Evolutionary conservation across 495 filamentous ascomycete species (phyloP).

Genomic region (Podospora didyma): DNA sequence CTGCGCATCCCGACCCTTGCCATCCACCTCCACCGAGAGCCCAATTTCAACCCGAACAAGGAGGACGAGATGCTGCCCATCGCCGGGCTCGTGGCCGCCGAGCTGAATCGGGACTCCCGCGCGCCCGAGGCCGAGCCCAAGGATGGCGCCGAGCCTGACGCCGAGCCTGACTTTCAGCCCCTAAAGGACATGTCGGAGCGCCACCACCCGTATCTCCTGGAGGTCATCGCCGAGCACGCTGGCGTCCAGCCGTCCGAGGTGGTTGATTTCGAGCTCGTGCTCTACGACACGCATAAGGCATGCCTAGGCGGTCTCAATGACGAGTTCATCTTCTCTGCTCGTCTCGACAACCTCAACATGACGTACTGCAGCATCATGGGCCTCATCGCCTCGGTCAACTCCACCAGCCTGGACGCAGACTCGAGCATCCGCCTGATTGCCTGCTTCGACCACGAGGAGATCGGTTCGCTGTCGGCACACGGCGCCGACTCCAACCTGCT

Average conservation of each 20-base stretch:
- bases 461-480: constrained; percentile 86
- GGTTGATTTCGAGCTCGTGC: constrained; percentile 89
- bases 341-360: constrained; percentile 93
- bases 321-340: constrained; percentile 89
- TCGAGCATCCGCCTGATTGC: constrained; percentile 80
- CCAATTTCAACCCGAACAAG: constrained; percentile 89
- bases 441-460: constrained; percentile 97
- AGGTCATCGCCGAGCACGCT: constrained; percentile 78
- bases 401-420: constrained; percentile 65
- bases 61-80: constrained; percentile 95
- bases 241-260: constrained; percentile 65
- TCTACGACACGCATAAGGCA: constrained; percentile 91
- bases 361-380: constrained; percentile 82
- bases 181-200: constrained; percentile 73
- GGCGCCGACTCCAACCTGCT: constrained; percentile 91
- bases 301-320: constrained; percentile 86
- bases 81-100: constrained; percentile 77
- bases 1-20: constrained; percentile 88
- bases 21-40: constrained; percentile 84
- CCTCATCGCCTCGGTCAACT: constrained; percentile 72
- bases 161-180: constrained; percentile 58
- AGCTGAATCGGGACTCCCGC: constrained; percentile 62
- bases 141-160: constrained; percentile 33
- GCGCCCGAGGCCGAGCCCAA: constrained; percentile 30
- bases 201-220: constrained; percentile 83